Evolutionary conservation across 208 protist genomes (phyloP).

Genomic region (Leishmania major): DNA sequence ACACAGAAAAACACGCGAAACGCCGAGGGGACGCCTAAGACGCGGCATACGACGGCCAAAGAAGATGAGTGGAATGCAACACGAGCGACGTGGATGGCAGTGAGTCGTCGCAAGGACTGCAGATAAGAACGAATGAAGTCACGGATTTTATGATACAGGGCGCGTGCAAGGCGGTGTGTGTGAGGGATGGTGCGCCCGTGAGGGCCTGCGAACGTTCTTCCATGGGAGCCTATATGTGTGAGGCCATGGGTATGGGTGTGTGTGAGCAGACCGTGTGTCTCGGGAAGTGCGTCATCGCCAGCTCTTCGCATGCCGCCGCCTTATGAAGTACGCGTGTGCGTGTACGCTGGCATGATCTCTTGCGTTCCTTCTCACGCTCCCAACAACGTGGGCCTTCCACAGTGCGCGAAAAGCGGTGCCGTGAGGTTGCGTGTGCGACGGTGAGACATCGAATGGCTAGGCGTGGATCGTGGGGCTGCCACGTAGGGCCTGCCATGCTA

Average conservation of each 20-base stretch:
- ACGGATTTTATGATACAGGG: not conserved
- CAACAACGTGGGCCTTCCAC: not conserved
- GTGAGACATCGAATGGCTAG: not conserved
- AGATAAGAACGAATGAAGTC: slow-evolving; percentile 6
- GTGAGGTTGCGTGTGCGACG: not conserved
- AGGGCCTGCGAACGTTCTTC: not conserved
- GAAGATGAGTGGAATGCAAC: not conserved
- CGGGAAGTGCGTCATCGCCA: not conserved
- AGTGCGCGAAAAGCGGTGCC: not conserved
- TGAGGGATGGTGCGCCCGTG: not conserved
- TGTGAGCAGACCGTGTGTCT: not conserved
- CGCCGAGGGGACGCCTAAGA: not conserved
- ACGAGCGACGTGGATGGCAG: not conserved
- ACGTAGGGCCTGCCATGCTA: not conserved
- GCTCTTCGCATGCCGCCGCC: not conserved
- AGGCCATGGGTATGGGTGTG: not conserved
- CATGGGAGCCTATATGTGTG: not conserved
- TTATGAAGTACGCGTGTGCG: not conserved
- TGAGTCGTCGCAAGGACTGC: not conserved
- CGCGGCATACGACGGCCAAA: not conserved
- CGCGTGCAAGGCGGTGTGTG: not conserved
- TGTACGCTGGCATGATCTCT: not conserved
- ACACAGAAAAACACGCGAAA: not conserved
- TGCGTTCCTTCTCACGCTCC: not conserved
- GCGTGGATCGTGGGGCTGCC: not conserved